Evolutionary conservation across 106 monocot species (phyloP).

Genomic region (Dendrobium catenatum): DNA sequence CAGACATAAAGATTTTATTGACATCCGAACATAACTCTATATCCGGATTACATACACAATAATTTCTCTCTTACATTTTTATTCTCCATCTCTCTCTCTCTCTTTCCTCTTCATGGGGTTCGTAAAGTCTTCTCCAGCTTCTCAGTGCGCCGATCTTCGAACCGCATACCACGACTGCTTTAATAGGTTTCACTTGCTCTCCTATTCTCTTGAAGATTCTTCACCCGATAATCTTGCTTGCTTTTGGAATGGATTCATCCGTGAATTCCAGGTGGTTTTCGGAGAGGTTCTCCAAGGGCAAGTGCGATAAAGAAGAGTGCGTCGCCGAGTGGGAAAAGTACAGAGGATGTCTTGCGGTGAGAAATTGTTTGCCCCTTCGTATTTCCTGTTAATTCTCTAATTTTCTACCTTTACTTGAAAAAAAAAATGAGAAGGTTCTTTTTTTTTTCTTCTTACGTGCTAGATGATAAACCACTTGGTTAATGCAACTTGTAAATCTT

Average conservation of each 20-base stretch:
- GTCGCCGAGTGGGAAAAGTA: conserved; percentile 84
- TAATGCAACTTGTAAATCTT: not conserved
- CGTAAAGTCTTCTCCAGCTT: conserved; percentile 4
- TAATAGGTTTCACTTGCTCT: conserved; percentile 41
- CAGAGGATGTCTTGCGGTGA: conserved; percentile 74
- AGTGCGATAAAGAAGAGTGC: conserved; percentile 79
- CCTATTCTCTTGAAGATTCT: not conserved
- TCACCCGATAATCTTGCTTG: not conserved
- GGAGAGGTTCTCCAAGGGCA: conserved; percentile 89
- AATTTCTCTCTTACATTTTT: too few relatives aligned
- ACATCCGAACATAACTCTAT: too few relatives aligned
- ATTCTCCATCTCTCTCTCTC: not conserved
- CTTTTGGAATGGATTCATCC: not conserved
- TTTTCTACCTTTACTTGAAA: not conserved
- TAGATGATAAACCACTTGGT: not conserved
- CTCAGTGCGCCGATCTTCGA: conserved; percentile 52
- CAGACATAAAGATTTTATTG: too few relatives aligned
- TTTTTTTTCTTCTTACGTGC: not conserved
- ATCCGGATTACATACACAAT: too few relatives aligned
- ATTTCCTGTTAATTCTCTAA: not conserved
- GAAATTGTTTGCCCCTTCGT: not conserved
- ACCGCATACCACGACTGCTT: conserved; percentile 83
- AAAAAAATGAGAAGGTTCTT: not conserved
- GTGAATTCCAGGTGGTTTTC: conserved; percentile 65
- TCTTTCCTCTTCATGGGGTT: not conserved